These are phyloP conservation scores for Pseudopithomyces maydicus DNA, from an alignment of 2,329 filamentous ascomycete species.

Conservation along the genomic window DNA sequence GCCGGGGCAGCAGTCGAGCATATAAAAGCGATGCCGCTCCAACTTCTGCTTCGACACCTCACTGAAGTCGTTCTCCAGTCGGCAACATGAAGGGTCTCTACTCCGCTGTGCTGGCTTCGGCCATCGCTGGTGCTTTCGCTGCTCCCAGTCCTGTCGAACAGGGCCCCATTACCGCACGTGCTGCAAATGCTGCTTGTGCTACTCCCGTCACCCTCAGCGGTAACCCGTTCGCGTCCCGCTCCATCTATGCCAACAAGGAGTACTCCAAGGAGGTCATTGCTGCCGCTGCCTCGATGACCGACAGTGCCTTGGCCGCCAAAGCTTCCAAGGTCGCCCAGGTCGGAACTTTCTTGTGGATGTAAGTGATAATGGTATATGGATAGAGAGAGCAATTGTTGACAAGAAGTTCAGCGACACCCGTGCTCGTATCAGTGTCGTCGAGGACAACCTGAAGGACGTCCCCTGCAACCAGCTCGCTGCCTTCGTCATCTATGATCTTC, in stretches of 20 bases:
- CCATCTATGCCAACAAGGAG: slow-evolving; percentile 59
- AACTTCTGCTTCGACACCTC: slow-evolving; percentile 23
- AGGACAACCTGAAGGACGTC: slow-evolving; percentile 56
- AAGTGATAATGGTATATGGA: slow-evolving; percentile 25
- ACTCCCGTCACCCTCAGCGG: slow-evolving; percentile 51
- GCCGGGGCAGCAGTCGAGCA: slow-evolving; percentile 6
- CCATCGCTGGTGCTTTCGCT: slow-evolving; percentile 41
- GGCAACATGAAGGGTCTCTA: slow-evolving; percentile 43
- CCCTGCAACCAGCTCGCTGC: slow-evolving; percentile 56
- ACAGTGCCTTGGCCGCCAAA: slow-evolving; percentile 56
- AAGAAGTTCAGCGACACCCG: slow-evolving; percentile 50
- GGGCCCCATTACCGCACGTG: slow-evolving; percentile 40
- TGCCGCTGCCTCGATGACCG: slow-evolving; percentile 63
- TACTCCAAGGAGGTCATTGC: slow-evolving; percentile 59
- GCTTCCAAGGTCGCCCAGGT: slow-evolving; percentile 55
- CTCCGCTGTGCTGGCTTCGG: slow-evolving; percentile 40
- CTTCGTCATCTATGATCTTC: slow-evolving; percentile 68
- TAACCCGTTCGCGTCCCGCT: slow-evolving; percentile 56
- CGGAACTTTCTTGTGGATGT: slow-evolving; percentile 61
- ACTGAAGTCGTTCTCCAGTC: slow-evolving; percentile 22
- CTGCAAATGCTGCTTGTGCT: slow-evolving; percentile 35
- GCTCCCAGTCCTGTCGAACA: slow-evolving; percentile 38
- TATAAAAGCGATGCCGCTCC: slow-evolving; percentile 36
- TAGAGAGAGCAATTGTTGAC: background rate
- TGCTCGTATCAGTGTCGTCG: slow-evolving; percentile 53